phyloP scores from a whole-genome alignment of 2,329 filamentous ascomycete species.

The Beauveria pseudobassiana region DNA sequence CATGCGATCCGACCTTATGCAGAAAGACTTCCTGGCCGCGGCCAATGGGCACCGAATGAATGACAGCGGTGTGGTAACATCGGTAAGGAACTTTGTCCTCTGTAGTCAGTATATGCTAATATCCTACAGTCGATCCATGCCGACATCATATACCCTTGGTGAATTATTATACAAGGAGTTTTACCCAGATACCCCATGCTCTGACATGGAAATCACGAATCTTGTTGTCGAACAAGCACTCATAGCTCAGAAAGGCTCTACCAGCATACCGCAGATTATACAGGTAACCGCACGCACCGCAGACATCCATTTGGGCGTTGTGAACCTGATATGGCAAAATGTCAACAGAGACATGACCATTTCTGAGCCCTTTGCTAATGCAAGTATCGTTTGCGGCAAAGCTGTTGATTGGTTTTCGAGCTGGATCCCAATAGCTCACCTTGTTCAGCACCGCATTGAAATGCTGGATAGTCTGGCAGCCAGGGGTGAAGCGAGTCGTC shows the following conservation, averaged over 20 bases:
- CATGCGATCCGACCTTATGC: constrained; percentile 4
- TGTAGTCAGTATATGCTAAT: not conserved
- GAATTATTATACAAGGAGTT: constrained; percentile 58
- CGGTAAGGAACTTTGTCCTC: constrained; percentile 26
- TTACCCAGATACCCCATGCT: constrained; percentile 45
- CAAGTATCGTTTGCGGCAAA: constrained; percentile 37
- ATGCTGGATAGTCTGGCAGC: too few species aligned
- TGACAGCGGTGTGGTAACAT: constrained; percentile 31
- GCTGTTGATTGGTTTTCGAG: constrained; percentile 43
- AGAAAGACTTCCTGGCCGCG: not conserved
- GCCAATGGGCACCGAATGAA: not conserved
- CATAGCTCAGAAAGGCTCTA: constrained; percentile 19
- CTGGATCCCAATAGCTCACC: constrained; percentile 52
- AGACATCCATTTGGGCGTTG: constrained; percentile 37
- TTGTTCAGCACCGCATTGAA: constrained; percentile 39
- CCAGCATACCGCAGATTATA: constrained; percentile 23
- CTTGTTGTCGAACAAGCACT: constrained; percentile 57
- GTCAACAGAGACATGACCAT: constrained; percentile 5
- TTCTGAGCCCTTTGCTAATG: constrained; percentile 14
- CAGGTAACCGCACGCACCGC: constrained; percentile 24
- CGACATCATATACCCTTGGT: constrained; percentile 55
- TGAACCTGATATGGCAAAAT: constrained; percentile 29
- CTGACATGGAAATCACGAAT: constrained; percentile 56
- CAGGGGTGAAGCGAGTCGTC: constrained; percentile 26
- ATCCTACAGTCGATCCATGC: constrained; percentile 31